Evolutionary conservation across 805 yeast species (phyloP), one percentile per base, ranked within the genome.

Genomic region (Tetrapisispora nanseiensis): DNA sequence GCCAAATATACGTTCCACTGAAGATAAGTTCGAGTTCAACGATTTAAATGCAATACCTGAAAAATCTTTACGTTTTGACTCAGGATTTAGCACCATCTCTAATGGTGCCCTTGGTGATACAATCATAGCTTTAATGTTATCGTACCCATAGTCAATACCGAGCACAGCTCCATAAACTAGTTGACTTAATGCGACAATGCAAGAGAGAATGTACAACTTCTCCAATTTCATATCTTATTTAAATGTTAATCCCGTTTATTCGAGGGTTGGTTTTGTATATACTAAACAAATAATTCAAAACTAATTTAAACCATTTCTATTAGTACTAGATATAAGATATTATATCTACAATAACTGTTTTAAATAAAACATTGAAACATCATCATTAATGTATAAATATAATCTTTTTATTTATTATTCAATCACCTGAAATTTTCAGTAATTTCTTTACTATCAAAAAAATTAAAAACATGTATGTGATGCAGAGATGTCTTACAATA

Each of bases 61-160:
- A 4, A 80, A 68, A 54, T 90, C 97, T 59, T 92, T 92, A 44
- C 98, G 72, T 63, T 87, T 86, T 3, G 95, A 82, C 54, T 92
- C 97, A 21, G 86, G 81, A 4, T 97, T 86, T 47, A 92, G 67
- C 12, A 92, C 81, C 32, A 92, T 74, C 55, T 92, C 97, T 57
- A 89, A 80, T 13, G 87, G 82, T 18, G 86, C 78, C 11, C 87
- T 86, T 0, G 97, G 97, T 0, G 96, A 95, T 32, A 92, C 83
- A 36, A 92, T 68, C 39, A 81, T 85, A 2, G 95, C 86, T 59
- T 92, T 92, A 20, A 87, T 76, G 67, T 70, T 83, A 55, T 87
- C 90, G 43, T 84, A 82, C 41, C 98, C 98, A 56, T 73, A 80
- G 59, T 92, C 98, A 31, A 92, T 69, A 19, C 96, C 97, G 39